A percentile compares a stretch with the other conserved stretches of the same genome.
Evolutionary conservation across 768 basidiomycete genomes (phyloP).

Genomic region (Psilocybe sp.): DNA sequence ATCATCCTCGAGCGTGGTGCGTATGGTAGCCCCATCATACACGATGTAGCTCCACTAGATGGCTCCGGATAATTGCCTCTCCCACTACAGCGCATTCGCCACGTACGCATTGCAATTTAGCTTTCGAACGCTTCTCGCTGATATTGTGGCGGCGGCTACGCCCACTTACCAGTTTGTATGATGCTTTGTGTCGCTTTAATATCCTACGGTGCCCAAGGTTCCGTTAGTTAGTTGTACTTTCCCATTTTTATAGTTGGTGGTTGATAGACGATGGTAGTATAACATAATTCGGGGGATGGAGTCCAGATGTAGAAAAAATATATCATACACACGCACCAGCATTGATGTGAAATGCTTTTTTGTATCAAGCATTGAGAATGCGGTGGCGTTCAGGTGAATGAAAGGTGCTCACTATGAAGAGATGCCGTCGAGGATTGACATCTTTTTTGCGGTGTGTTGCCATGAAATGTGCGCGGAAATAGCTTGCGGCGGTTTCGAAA

Average conservation of each 20-base stretch:
- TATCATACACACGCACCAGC: constrained; percentile 40
- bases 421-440: constrained; percentile 43
- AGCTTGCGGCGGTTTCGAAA: constrained; percentile 67
- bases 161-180: constrained; percentile 53
- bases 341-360: constrained; percentile 68
- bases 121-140: not conserved
- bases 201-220: constrained; percentile 41
- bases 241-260: not conserved
- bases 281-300: not conserved
- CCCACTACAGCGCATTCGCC: constrained; percentile 40
- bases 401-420: constrained; percentile 57
- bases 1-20: not conserved
- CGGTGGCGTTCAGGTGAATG: not conserved
- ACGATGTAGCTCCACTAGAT: constrained; percentile 54
- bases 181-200: constrained; percentile 65
- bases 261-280: not conserved
- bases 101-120: constrained; percentile 5
- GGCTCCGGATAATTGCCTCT: constrained; percentile 65
- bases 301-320: not conserved
- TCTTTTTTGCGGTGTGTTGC: constrained; percentile 73
- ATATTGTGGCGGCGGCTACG: not conserved
- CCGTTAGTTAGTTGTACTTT: not conserved
- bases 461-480: constrained; percentile 83
- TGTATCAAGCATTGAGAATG: constrained; percentile 1
- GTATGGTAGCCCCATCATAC: constrained; percentile 20